phyloP scores from a whole-genome alignment of 495 filamentous ascomycete genomes.

The Aspergillus cavernicola region DNA sequence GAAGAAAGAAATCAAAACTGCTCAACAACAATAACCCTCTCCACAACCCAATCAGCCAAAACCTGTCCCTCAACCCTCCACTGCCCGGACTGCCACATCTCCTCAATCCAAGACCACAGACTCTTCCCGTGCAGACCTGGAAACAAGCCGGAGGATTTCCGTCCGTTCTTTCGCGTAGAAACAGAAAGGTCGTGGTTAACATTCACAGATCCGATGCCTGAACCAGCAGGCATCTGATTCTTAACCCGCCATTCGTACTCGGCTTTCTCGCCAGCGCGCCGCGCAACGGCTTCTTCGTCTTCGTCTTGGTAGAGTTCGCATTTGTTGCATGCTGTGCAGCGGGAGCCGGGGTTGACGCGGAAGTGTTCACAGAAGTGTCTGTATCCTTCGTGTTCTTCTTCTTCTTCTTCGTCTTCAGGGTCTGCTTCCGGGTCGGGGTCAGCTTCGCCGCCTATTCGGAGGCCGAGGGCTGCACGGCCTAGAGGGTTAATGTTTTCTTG shows the following conservation, averaged over 20 bases:
- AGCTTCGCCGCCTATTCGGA: slow-evolving; percentile 2
- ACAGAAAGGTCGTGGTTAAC: slow-evolving; percentile 37
- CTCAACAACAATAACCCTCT: slow-evolving; percentile 37
- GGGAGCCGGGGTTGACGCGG: slow-evolving; percentile 61
- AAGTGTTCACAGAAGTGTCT: slow-evolving; percentile 95
- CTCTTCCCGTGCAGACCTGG: too few relatives aligned
- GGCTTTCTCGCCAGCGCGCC: slow-evolving; percentile 70
- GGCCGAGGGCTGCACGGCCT: slow-evolving; percentile 5
- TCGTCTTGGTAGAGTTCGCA: slow-evolving; percentile 89
- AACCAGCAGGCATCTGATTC: slow-evolving; percentile 43
- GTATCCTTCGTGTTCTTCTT: slow-evolving; percentile 65
- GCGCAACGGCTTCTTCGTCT: slow-evolving; percentile 75
- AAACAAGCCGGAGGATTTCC: slow-evolving; percentile 18
- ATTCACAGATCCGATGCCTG: slow-evolving; percentile 21
- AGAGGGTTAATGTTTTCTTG: slow-evolving; percentile 22
- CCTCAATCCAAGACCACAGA: slow-evolving; percentile 36
- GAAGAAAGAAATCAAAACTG: slow-evolving; percentile 20
- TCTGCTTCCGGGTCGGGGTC: slow-evolving; percentile 8
- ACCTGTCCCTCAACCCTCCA: slow-evolving; percentile 45
- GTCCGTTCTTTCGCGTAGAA: slow-evolving; percentile 12
- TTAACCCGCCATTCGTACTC: slow-evolving; percentile 76
- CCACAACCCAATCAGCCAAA: slow-evolving; percentile 45
- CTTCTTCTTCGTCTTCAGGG: slow-evolving; percentile 22
- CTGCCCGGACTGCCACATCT: slow-evolving; percentile 34
- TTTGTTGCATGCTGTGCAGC: slow-evolving; percentile 73